phyloP scores from a whole-genome alignment of 2,329 filamentous ascomycete species.

The Colletotrichum liriopes region DNA sequence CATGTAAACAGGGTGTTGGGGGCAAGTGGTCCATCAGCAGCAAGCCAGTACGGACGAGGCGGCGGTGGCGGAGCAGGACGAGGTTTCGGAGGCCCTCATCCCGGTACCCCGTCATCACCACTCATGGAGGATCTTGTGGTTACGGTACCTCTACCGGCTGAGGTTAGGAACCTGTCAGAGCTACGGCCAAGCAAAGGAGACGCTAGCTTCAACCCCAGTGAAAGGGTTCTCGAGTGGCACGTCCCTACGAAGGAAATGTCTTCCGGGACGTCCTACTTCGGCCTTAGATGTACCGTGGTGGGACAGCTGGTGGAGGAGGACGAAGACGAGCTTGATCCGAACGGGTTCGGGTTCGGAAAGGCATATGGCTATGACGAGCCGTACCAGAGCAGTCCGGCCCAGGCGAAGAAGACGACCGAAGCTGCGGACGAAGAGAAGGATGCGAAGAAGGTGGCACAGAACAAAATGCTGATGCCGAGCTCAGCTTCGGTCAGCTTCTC shows the following conservation, averaged over 20 bases:
- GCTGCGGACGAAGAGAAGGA: slow-evolving; percentile 63
- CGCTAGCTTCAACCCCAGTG: slow-evolving; percentile 83
- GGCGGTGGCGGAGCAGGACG: slow-evolving; percentile 52
- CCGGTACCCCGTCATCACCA: slow-evolving; percentile 72
- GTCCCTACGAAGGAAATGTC: slow-evolving; percentile 84
- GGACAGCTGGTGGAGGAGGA: slow-evolving; percentile 72
- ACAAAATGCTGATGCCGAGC: slow-evolving; percentile 84
- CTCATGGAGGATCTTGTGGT: slow-evolving; percentile 83
- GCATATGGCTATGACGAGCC: slow-evolving; percentile 70
- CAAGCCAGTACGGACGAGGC: slow-evolving; percentile 57
- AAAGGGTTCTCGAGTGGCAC: slow-evolving; percentile 84
- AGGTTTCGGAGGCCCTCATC: slow-evolving; percentile 63
- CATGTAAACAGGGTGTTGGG: slow-evolving; percentile 76
- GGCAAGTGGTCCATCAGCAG: slow-evolving; percentile 54
- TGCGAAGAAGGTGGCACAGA: slow-evolving; percentile 73
- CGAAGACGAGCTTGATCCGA: slow-evolving; percentile 64
- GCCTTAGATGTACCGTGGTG: slow-evolving; percentile 84
- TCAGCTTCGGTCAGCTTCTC: slow-evolving; percentile 82
- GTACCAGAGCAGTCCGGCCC: slow-evolving; percentile 65
- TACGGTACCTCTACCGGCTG: slow-evolving; percentile 82
- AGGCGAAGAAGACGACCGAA: slow-evolving; percentile 51
- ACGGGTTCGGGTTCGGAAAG: slow-evolving; percentile 66
- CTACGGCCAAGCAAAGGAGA: slow-evolving; percentile 87
- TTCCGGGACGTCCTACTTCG: slow-evolving; percentile 77
- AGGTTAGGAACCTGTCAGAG: slow-evolving; percentile 87